These are phyloP conservation scores for Hypoxylon sp. DNA, from an alignment of 2,329 filamentous ascomycete species.

Conservation along the genomic window DNA sequence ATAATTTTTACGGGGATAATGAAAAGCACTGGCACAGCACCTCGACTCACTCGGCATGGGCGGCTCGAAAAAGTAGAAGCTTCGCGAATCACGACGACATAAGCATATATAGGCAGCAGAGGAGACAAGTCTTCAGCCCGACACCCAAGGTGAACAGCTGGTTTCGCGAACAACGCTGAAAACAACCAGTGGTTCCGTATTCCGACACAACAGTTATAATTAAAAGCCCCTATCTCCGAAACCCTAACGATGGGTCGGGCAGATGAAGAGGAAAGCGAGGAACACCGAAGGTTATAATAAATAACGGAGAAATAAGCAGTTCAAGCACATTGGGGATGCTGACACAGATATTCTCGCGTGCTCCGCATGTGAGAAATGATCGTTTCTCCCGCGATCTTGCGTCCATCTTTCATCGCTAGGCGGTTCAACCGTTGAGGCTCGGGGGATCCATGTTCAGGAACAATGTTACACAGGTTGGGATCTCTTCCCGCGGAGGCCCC, in stretches of 20 bases:
- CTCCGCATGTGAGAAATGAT: too few relatives aligned
- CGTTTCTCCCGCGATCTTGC: too few relatives aligned
- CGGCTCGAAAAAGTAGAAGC: not conserved
- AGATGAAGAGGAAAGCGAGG: not conserved
- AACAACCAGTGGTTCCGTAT: not conserved
- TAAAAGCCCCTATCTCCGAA: not conserved
- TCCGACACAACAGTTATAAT: not conserved
- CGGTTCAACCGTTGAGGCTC: too few relatives aligned
- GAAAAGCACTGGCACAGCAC: not conserved
- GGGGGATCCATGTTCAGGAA: too few relatives aligned
- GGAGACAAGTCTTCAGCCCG: not conserved
- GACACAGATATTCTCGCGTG: too few relatives aligned
- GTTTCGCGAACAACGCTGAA: not conserved
- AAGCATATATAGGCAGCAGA: not conserved
- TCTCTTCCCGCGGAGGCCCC: too few relatives aligned
- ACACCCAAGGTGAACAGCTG: not conserved
- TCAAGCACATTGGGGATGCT: too few relatives aligned
- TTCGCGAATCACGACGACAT: not conserved
- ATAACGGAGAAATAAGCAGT: too few relatives aligned
- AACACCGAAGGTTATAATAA: not conserved
- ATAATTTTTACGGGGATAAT: not conserved
- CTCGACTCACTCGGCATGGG: not conserved
- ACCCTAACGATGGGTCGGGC: not conserved
- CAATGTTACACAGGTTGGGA: too few relatives aligned
- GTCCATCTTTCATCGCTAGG: too few relatives aligned